Evolutionary conservation across 306 rosid species (phyloP).

Genomic region (Inga laurina): DNA sequence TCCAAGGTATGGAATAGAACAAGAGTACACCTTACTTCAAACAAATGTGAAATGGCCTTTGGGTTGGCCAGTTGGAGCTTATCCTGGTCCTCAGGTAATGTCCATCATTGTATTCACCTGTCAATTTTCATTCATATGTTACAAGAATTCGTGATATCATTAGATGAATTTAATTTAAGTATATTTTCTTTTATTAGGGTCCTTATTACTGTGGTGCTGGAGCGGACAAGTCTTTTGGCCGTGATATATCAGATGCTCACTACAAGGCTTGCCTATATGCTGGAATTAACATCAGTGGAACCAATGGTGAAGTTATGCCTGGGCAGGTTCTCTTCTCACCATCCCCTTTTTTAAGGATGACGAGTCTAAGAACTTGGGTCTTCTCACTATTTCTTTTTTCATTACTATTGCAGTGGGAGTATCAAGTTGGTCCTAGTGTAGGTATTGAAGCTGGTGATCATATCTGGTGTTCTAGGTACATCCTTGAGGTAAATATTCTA

Average conservation of each 20-base stretch:
- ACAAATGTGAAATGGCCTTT: conserved; percentile 91
- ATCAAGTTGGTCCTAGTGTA: conserved; percentile 98
- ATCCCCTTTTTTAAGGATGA: conserved; percentile 24
- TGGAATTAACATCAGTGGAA: conserved; percentile 94
- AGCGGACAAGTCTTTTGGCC: conserved; percentile 98
- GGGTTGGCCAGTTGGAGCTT: conserved; percentile 98
- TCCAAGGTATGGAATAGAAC: conserved; percentile 94
- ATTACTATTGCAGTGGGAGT: conserved; percentile 82
- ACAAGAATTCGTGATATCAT: neutral
- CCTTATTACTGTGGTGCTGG: conserved; percentile 95
- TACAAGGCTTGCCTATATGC: conserved; percentile 99
- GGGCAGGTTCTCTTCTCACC: conserved; percentile 75
- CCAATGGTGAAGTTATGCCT: conserved; percentile 99
- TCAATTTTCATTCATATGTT: conserved; percentile 30
- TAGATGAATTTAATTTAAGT: conserved; percentile 4
- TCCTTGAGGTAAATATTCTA: conserved; percentile 80
- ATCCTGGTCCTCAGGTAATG: conserved; percentile 98
- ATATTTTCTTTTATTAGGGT: conserved; percentile 55
- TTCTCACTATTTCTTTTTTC: conserved; percentile 29
- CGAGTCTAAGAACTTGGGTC: conserved; percentile 25
- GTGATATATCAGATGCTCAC: conserved; percentile 98
- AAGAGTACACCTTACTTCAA: conserved; percentile 97
- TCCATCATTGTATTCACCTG: neutral
- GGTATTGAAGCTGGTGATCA: conserved; percentile 97
- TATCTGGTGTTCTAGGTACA: conserved; percentile 88